Base-by-base conservation (phyloP, 108 stramenopile genomes). In the Pseudonitzschia pungens region DNA sequence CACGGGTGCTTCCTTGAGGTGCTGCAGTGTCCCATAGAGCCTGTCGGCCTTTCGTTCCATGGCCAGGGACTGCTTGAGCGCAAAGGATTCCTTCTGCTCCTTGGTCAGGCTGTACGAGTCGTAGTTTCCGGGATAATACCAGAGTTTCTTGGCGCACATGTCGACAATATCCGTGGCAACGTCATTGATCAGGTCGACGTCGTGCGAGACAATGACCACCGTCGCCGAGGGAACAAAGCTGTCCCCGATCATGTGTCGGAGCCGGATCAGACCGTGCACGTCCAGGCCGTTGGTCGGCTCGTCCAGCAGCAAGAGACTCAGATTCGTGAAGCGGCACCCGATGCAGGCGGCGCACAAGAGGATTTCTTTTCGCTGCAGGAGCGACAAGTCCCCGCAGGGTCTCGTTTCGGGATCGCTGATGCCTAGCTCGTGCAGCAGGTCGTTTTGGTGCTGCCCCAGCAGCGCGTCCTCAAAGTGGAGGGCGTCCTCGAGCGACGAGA, bases 91-190 rank as follows among this genome's bases (percentile, higher is more conserved):
- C 52, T 77, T 72, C 64, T 97, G 91, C 48, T 65, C 68, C 21
- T 91, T 81, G 22, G 87, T 79, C 29, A 68, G 66, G 11, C 85
- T 74, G 72, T 90, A 98, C 2, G 80, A 82, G 69, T 82, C 78
- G 72, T 97, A 98, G 76, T 98, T 95, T 4, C 97, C 97, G 11
- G 84, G 81, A 83, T 94, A 99, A 69, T 97, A 98, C 26, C 58
- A 81, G 6, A 98, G 85, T 56, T 80, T 84, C 68, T 88, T 68
- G 27, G 87, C 65, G 22, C 70, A 58, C 71, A 98, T 86, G 63
- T 98, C 89, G 36, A 98, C 95, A 18, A 94, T 78, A 71, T 96
- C 89, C 12, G 95, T 95, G 21, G 89, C 84, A 11, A 95, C 88
- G 71, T 95, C 88, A 42, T 98, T 96, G 65, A 97, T 81, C 51